These are phyloP conservation scores for Magnusiomyces fungicola DNA, from an alignment of 1,139 yeast species.

Conservation along the genomic window DNA sequence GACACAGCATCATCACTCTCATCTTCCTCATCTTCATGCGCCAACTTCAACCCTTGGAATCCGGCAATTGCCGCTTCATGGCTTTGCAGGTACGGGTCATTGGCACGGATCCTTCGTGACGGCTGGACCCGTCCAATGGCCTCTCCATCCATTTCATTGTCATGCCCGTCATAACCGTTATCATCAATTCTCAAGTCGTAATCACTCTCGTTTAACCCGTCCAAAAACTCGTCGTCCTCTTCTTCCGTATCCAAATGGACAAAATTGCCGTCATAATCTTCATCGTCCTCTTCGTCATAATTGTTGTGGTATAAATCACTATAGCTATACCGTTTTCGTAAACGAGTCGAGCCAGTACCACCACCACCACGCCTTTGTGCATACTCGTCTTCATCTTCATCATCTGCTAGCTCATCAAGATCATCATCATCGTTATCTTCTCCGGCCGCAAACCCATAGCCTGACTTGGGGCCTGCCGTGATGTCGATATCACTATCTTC, in stretches of 20 bases:
- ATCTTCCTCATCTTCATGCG: constrained; percentile 3
- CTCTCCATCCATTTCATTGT: neutral
- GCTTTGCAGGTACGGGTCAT: neutral
- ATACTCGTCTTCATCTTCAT: constrained; percentile 15
- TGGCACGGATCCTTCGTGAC: neutral
- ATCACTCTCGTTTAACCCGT: neutral
- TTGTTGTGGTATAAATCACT: constrained; percentile 15
- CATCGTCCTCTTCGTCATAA: constrained; percentile 11
- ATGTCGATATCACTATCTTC: constrained; percentile 20
- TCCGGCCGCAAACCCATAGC: constrained; percentile 23
- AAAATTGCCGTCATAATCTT: constrained; percentile 11
- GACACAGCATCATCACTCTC: constrained; percentile 19
- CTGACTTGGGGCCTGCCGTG: constrained; percentile 18
- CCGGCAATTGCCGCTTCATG: neutral
- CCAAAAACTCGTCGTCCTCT: constrained; percentile 11
- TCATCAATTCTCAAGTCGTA: neutral
- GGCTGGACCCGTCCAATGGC: neutral
- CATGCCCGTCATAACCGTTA: neutral
- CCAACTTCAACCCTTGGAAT: neutral
- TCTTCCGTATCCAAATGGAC: constrained; percentile 19
- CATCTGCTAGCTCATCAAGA: constrained; percentile 1
- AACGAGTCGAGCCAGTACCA: constrained; percentile 13
- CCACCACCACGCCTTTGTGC: constrained; percentile 17
- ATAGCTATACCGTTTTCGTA: constrained; percentile 12
- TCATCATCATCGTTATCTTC: constrained; percentile 23